These are phyloP conservation scores for Phytophthora melonis DNA, from an alignment of 352 stramenopile species.

Conservation along the genomic window DNA sequence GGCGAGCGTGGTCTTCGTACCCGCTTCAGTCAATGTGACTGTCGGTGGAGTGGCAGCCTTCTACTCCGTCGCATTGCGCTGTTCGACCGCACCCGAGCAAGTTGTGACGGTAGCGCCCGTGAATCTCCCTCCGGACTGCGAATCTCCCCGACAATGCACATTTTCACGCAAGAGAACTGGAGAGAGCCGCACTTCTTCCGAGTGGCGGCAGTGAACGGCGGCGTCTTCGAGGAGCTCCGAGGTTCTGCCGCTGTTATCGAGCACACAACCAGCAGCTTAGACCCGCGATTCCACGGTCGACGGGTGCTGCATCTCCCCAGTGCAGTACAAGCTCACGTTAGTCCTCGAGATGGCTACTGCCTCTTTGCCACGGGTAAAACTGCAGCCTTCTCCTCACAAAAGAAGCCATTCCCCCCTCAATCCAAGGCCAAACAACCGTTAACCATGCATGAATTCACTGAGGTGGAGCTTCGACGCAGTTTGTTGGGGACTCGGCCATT, in stretches of 20 bases:
- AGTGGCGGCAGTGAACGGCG: conserved; percentile 45
- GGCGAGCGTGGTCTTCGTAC: conserved; percentile 51
- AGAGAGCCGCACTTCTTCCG: conserved; percentile 57
- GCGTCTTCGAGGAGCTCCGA: conserved; percentile 39
- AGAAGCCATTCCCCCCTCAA: conserved; percentile 6
- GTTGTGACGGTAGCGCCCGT: conserved; percentile 56
- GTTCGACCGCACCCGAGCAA: conserved; percentile 44
- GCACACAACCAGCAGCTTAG: conserved; percentile 55
- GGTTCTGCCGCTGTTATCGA: conserved; percentile 45
- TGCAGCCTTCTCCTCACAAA: conserved; percentile 6
- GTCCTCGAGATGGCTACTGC: conserved; percentile 50
- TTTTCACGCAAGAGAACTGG: conserved; percentile 65
- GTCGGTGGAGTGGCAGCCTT: conserved; percentile 59
- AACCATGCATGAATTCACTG: conserved; percentile 50
- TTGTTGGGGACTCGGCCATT: conserved; percentile 25
- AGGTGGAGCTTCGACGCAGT: conserved; percentile 41
- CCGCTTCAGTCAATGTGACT: conserved; percentile 44
- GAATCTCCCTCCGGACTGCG: conserved; percentile 62
- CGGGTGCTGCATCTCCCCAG: conserved; percentile 47
- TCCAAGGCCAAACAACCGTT: conserved; percentile 16
- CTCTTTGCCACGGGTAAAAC: conserved; percentile 52
- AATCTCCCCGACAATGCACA: conserved; percentile 54
- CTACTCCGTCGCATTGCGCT: conserved; percentile 61
- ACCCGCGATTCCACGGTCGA: conserved; percentile 59
- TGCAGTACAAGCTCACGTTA: conserved; percentile 56